Percentiles rank a stretch among this genome's conserved stretches.
Evolutionary conservation across 179 eudicot species (phyloP).

Genomic region (Amaranthus tricolor): DNA sequence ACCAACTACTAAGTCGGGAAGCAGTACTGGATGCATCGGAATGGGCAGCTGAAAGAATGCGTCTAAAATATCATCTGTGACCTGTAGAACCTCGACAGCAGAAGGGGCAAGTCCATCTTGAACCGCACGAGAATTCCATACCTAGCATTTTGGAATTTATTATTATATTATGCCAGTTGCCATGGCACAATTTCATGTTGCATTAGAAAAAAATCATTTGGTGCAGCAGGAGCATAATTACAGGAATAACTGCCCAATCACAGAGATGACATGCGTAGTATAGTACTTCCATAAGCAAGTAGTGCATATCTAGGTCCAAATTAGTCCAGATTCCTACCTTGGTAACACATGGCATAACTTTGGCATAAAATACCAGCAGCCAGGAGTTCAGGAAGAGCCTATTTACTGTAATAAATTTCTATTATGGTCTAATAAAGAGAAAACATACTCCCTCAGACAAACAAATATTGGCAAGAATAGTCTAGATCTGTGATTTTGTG

Average conservation of each 20-base stretch:
- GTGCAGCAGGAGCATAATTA: neutral
- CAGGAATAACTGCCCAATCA: neutral
- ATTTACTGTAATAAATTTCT: neutral
- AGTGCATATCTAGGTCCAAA: neutral
- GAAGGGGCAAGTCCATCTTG: constrained; percentile 88
- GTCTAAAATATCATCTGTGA: constrained; percentile 75
- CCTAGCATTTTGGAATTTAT: constrained; percentile 36
- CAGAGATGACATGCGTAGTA: neutral
- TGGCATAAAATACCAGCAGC: neutral
- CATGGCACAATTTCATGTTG: neutral
- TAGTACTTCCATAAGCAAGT: no score
- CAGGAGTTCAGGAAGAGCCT: neutral
- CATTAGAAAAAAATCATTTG: neutral
- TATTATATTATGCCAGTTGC: neutral
- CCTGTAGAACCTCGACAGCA: constrained; percentile 73
- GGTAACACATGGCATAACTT: neutral
- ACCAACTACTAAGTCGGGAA: constrained; percentile 83
- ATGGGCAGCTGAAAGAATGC: constrained; percentile 92
- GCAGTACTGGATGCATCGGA: constrained; percentile 88
- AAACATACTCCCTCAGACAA: neutral
- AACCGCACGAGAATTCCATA: constrained; percentile 83
- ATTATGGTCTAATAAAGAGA: neutral
- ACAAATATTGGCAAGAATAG: neutral
- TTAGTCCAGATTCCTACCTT: neutral
- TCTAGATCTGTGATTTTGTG: neutral